Conservation (phyloP, 2,329 filamentous ascomycete species). For the Fusarium caatingaense region DNA sequence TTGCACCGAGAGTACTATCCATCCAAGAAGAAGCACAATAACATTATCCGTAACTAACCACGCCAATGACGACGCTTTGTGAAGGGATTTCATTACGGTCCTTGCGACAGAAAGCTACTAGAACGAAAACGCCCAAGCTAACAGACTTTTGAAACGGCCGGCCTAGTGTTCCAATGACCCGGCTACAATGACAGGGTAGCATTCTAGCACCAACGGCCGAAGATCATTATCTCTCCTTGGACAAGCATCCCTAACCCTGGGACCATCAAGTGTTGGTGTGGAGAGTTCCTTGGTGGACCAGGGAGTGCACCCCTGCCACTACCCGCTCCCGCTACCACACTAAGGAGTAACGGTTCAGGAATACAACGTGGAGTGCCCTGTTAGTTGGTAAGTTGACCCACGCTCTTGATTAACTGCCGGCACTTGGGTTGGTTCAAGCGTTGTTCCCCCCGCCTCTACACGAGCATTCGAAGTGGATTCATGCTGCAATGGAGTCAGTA, state of each 20-base stretch:
- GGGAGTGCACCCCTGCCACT: background rate
- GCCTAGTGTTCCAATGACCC: background rate
- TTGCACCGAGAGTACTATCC: background rate
- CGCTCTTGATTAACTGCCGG: slow-evolving; percentile 9
- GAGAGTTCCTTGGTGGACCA: background rate
- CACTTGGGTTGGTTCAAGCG: background rate
- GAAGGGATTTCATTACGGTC: background rate
- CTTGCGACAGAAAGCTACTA: background rate
- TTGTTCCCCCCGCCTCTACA: background rate
- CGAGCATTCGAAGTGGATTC: background rate
- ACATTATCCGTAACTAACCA: background rate
- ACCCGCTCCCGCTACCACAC: slow-evolving; percentile 3
- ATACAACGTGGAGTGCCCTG: slow-evolving; percentile 4
- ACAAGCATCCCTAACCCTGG: background rate
- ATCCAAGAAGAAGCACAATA: background rate
- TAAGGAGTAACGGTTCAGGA: slow-evolving; percentile 6
- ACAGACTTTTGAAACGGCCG: slow-evolving; percentile 6
- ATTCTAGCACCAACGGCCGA: slow-evolving; percentile 5
- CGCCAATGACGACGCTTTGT: background rate
- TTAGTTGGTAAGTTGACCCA: background rate
- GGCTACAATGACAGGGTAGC: slow-evolving; percentile 3
- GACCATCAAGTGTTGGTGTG: background rate
- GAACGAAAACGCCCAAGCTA: background rate
- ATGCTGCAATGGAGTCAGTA: background rate
- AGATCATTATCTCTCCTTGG: slow-evolving; percentile 23